Conservation (phyloP, 1,284 basidiomycete genomes). For the Ustilago lituana region DNA sequence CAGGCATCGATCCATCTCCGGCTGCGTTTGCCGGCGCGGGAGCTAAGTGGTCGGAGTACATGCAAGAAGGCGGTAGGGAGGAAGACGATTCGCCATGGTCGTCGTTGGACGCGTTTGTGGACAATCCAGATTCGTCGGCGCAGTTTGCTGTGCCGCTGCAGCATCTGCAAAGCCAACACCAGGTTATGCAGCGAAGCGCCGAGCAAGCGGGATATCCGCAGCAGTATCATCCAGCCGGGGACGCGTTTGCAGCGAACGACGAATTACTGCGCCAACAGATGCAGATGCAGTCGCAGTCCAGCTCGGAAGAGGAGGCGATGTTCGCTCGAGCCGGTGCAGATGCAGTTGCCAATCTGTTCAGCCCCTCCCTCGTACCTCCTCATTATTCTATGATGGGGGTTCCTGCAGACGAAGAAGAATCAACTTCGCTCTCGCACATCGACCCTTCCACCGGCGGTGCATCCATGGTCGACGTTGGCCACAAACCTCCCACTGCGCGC, state of each 20-base stretch:
- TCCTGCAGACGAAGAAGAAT: background rate
- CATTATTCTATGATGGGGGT: background rate
- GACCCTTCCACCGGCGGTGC: conserved; percentile 74
- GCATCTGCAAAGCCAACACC: conserved; percentile 19
- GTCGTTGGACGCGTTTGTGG: conserved; percentile 52
- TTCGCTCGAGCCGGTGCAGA: conserved; percentile 45
- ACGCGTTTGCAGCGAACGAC: conserved; percentile 28
- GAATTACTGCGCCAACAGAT: conserved; percentile 21
- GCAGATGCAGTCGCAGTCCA: background rate
- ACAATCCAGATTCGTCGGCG: conserved; percentile 39
- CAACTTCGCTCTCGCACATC: conserved; percentile 73
- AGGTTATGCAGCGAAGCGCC: conserved; percentile 15
- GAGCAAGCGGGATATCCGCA: conserved; percentile 3
- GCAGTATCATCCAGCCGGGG: background rate
- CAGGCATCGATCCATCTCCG: background rate
- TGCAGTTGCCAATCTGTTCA: conserved; percentile 11
- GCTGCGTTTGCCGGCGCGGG: conserved; percentile 1
- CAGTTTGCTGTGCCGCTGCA: conserved; percentile 37
- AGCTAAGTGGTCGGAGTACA: conserved; percentile 51
- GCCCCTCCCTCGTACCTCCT: background rate
- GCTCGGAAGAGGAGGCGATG: conserved; percentile 20
- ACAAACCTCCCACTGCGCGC: conserved; percentile 76
- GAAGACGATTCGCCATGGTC: conserved; percentile 56
- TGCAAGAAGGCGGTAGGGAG: conserved; percentile 25
- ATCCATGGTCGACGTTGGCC: conserved; percentile 81